A percentile compares a stretch with the other conserved stretches of the same genome.
Evolutionary conservation across 495 filamentous ascomycete species (phyloP).

Genomic region (Tuber melanosporum): DNA sequence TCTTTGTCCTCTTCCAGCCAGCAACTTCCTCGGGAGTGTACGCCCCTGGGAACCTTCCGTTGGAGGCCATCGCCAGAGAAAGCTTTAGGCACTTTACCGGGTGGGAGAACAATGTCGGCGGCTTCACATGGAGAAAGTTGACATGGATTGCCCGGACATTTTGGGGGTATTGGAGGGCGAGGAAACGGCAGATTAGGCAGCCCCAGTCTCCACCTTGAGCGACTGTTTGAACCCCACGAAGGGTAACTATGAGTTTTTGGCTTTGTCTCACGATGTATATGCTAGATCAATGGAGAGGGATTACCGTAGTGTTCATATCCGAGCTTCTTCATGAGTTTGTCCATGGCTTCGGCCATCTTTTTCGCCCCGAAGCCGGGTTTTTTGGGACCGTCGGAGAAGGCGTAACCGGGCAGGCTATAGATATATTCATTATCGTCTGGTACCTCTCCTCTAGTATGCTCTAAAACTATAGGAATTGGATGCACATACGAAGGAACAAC

Average conservation of each 20-base stretch:
- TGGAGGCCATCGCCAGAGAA: not conserved
- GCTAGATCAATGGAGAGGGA: not conserved
- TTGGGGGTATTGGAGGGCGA: conserved; percentile 53
- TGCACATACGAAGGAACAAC: conserved; percentile 51
- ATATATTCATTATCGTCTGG: not conserved
- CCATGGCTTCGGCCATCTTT: conserved; percentile 57
- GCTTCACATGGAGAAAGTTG: conserved; percentile 49
- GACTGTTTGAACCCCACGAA: conserved; percentile 34
- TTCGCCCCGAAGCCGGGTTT: conserved; percentile 54
- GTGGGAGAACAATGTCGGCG: conserved; percentile 18
- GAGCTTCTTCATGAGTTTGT: conserved; percentile 63
- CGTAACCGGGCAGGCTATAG: conserved; percentile 58
- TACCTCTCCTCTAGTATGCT: not conserved
- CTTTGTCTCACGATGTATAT: not conserved
- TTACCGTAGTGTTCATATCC: conserved; percentile 56
- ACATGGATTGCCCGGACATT: conserved; percentile 58
- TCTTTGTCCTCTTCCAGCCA: not conserved
- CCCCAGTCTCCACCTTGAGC: conserved; percentile 65
- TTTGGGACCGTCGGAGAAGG: conserved; percentile 55
- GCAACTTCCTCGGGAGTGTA: conserved; percentile 31
- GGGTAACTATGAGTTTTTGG: not conserved
- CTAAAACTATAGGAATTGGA: not conserved
- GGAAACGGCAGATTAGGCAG: conserved; percentile 53
- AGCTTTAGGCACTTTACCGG: conserved; percentile 14
- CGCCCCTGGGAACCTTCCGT: conserved; percentile 1